Evolutionary conservation across 345 rosid species (phyloP).

Genomic region (Camelina sativa): DNA sequence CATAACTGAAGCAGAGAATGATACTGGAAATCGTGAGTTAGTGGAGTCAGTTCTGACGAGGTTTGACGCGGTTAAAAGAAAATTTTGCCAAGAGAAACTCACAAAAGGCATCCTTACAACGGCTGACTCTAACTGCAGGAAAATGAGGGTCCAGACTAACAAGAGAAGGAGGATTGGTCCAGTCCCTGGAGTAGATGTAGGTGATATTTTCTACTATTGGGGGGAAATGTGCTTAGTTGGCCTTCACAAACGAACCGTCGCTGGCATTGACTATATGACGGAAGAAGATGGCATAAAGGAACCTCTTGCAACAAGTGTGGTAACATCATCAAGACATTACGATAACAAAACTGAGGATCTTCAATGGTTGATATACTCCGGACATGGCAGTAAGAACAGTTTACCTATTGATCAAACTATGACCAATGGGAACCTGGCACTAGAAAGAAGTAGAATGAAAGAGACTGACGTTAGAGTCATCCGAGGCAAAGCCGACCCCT

Average conservation of each 20-base stretch:
- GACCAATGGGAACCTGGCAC: conserved; percentile 66
- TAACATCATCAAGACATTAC: conserved; percentile 58
- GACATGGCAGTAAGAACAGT: conserved; percentile 57
- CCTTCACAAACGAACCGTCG: conserved; percentile 54
- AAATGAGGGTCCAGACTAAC: conserved; percentile 55
- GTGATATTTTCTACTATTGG: conserved; percentile 67
- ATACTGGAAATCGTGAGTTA: conserved; percentile 51
- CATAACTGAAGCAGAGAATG: conserved; percentile 26
- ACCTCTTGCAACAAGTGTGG: conserved; percentile 57
- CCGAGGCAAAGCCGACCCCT: conserved; percentile 54
- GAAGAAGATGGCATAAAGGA: conserved; percentile 16
- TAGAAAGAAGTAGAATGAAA: conserved; percentile 52
- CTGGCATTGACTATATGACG: conserved; percentile 62
- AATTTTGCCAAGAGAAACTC: conserved; percentile 52
- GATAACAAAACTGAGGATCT: conserved; percentile 12
- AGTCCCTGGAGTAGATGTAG: conserved; percentile 64
- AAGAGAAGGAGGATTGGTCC: conserved; percentile 56
- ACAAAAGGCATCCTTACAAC: conserved; percentile 39
- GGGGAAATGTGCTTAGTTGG: conserved; percentile 67
- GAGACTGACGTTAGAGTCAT: conserved; percentile 67
- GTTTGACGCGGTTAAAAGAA: conserved; percentile 54
- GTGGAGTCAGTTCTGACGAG: conserved; percentile 48
- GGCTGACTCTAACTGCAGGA: conserved; percentile 45
- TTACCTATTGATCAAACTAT: conserved; percentile 59
- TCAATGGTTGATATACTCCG: conserved; percentile 53